Evolutionary conservation across 2,329 filamentous ascomycete genomes (phyloP).

Genomic region (Rasamsonia emersonii): DNA sequence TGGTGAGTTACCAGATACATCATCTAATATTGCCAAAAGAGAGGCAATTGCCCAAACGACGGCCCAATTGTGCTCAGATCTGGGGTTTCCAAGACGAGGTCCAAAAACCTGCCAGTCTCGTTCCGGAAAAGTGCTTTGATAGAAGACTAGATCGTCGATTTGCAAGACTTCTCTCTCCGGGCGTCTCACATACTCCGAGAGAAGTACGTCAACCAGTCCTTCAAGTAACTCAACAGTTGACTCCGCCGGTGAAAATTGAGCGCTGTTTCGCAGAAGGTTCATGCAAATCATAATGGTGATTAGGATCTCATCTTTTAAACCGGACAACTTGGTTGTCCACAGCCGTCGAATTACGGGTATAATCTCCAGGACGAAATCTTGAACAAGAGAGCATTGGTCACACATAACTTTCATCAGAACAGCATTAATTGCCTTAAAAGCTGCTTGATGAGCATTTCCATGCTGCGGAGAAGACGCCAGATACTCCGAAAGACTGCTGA

Average conservation of each 20-base stretch:
- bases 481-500: constrained; percentile 50
- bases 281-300: constrained; percentile 61
- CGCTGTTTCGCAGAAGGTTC: constrained; percentile 45
- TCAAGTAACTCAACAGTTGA: constrained; percentile 43
- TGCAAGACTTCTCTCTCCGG: constrained; percentile 64
- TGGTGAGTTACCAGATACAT: constrained; percentile 11
- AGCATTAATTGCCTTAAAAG: constrained; percentile 67
- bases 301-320: constrained; percentile 68
- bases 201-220: constrained; percentile 62
- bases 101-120: constrained; percentile 30
- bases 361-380: constrained; percentile 50
- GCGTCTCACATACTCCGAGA: constrained; percentile 66
- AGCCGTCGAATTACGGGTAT: constrained; percentile 64
- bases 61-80: constrained; percentile 33
- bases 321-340: constrained; percentile 65
- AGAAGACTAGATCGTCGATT: constrained; percentile 65
- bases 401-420: constrained; percentile 58
- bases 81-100: constrained; percentile 26
- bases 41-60: constrained; percentile 31
- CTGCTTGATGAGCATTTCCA: constrained; percentile 59
- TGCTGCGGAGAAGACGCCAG: constrained; percentile 53
- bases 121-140: constrained; percentile 16
- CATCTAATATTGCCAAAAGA: constrained; percentile 31
- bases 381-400: constrained; percentile 58
- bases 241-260: constrained; percentile 28